Conservation (phyloP, 306 rosid species). For the Cicer cuneatum region DNA sequence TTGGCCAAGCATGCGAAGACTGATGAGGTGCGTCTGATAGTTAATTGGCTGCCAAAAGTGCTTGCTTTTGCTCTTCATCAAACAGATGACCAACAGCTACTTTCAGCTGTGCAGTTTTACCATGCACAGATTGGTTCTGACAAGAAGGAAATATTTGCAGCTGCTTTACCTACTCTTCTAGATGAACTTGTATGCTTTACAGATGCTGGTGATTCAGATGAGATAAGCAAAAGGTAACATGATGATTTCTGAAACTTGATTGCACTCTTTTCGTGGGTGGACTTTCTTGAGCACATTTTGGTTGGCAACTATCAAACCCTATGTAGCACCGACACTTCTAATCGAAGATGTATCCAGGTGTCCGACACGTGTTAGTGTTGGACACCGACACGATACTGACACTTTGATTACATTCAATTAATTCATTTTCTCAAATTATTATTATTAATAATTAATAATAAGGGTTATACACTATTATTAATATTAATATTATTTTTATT, state of each 20-base stretch:
- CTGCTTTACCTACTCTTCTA: constrained; percentile 86
- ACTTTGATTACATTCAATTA: too few relatives aligned
- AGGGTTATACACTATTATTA: constrained; percentile 11
- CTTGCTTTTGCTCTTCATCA: constrained; percentile 87
- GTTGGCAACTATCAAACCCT: constrained; percentile 11
- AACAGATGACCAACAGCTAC: constrained; percentile 67
- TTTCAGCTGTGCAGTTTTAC: constrained; percentile 83
- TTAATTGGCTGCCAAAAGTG: constrained; percentile 92
- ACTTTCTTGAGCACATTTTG: constrained; percentile 8
- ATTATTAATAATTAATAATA: neutral
- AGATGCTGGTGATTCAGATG: constrained; percentile 75
- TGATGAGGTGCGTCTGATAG: constrained; percentile 66
- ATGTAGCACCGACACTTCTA: too few relatives aligned
- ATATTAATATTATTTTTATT: constrained; percentile 2
- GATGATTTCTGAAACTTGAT: constrained; percentile 38
- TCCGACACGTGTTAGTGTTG: too few relatives aligned
- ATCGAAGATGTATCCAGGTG: too few relatives aligned
- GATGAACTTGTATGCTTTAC: constrained; percentile 92
- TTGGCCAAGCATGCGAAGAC: constrained; percentile 76
- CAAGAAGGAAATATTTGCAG: constrained; percentile 80
- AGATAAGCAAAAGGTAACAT: constrained; percentile 75
- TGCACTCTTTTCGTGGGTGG: constrained; percentile 27
- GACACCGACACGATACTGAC: too few relatives aligned
- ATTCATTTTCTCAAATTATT: too few relatives aligned
- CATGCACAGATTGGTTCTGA: constrained; percentile 67